Evolutionary conservation across 768 basidiomycete genomes (phyloP).

Genomic region (Hericium coralloides): DNA sequence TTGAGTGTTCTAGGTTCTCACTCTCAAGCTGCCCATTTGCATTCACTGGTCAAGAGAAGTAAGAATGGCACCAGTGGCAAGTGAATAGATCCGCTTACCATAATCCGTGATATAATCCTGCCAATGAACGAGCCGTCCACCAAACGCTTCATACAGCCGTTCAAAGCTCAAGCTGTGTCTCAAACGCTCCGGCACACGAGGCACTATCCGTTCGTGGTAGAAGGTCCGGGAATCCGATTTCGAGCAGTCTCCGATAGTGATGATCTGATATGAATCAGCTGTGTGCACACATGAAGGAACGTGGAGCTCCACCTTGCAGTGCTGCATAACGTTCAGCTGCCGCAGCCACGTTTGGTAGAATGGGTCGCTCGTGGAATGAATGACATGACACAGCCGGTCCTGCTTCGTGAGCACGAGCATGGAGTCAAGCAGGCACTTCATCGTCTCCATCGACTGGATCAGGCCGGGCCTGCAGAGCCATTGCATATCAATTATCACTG

Average conservation of each 20-base stretch:
- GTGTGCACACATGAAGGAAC: too few relatives aligned
- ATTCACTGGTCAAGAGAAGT: slow-evolving; percentile 42
- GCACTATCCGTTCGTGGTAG: slow-evolving; percentile 55
- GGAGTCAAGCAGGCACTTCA: slow-evolving; percentile 80
- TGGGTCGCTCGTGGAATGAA: slow-evolving; percentile 76
- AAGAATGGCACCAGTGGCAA: slow-evolving; percentile 1
- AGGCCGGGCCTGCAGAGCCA: slow-evolving; percentile 47
- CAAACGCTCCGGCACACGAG: slow-evolving; percentile 60
- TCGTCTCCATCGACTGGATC: slow-evolving; percentile 68
- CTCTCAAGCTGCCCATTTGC: slow-evolving; percentile 63
- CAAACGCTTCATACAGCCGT: slow-evolving; percentile 66
- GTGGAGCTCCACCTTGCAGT: slow-evolving; percentile 51
- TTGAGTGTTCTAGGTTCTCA: slow-evolving; percentile 24
- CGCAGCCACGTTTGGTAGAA: slow-evolving; percentile 82
- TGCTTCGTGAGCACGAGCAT: slow-evolving; percentile 86
- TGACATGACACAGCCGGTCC: slow-evolving; percentile 75
- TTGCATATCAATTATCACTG: background rate
- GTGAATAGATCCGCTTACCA: slow-evolving; percentile 29
- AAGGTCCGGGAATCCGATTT: slow-evolving; percentile 61
- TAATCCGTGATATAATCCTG: slow-evolving; percentile 73
- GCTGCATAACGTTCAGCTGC: slow-evolving; percentile 72
- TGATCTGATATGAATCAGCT: slow-evolving; percentile 34
- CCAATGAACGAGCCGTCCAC: slow-evolving; percentile 80
- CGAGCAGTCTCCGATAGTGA: slow-evolving; percentile 74
- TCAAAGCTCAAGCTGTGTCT: slow-evolving; percentile 56